phyloP scores from a whole-genome alignment of 192 early-diverging fungal genomes.

The Spizellomyces sp. region DNA sequence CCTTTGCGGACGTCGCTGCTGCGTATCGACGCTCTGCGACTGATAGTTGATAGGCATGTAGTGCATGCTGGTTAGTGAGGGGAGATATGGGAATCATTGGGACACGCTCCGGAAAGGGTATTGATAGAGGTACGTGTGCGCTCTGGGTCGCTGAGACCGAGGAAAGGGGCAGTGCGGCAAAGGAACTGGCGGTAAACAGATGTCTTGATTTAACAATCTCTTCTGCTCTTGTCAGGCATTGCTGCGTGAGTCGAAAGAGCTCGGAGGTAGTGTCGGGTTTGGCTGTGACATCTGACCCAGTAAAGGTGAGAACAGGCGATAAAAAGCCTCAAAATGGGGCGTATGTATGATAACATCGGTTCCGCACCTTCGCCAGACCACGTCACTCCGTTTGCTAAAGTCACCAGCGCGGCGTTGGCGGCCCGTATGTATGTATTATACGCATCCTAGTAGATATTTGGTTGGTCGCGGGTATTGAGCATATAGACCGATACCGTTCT shows the following conservation, averaged over 20 bases:
- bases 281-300: neutral
- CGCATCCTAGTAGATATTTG: too few relatives aligned
- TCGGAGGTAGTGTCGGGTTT: slow-evolving; percentile 1
- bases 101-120: neutral
- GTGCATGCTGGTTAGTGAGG: neutral
- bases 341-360: too few relatives aligned
- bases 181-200: neutral
- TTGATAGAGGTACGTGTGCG: neutral
- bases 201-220: neutral
- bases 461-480: too few relatives aligned
- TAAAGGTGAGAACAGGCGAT: neutral
- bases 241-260: neutral
- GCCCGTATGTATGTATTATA: too few relatives aligned
- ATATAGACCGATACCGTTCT: too few relatives aligned
- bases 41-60: neutral
- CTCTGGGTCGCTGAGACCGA: too few relatives aligned
- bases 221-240: neutral
- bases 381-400: too few relatives aligned
- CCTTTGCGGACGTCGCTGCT: neutral
- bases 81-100: neutral
- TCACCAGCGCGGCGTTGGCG: too few relatives aligned
- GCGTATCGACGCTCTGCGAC: neutral
- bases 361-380: too few relatives aligned
- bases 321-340: too few relatives aligned
- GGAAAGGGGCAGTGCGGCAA: neutral